These are phyloP conservation scores for Neurospora sp. DNA, from an alignment of 495 filamentous ascomycete genomes.

Conservation along the genomic window DNA sequence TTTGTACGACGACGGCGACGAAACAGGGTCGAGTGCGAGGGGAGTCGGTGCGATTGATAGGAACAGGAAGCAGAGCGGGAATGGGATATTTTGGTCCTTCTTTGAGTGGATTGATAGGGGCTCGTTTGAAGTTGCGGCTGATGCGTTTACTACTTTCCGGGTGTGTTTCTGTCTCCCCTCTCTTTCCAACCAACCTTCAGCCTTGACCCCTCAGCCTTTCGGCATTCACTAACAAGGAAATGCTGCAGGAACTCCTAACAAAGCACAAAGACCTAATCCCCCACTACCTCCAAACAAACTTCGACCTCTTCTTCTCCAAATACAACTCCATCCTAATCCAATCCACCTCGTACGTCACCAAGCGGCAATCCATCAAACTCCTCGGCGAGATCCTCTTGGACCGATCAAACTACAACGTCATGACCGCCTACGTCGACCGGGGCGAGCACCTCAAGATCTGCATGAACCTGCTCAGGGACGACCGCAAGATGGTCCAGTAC, in stretches of 20 bases:
- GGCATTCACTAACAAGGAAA: too few relatives aligned
- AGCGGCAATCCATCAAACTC: slow-evolving; percentile 95
- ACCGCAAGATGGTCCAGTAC: slow-evolving; percentile 97
- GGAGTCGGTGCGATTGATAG: slow-evolving; percentile 59
- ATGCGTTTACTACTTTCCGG: slow-evolving; percentile 94
- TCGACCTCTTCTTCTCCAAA: slow-evolving; percentile 77
- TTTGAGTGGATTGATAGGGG: slow-evolving; percentile 94
- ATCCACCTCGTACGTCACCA: slow-evolving; percentile 94
- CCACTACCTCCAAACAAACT: slow-evolving; percentile 76
- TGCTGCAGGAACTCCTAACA: slow-evolving; percentile 72
- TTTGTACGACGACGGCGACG: slow-evolving; percentile 76
- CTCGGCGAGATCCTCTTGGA: slow-evolving; percentile 92
- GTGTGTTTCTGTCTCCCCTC: slow-evolving; percentile 36
- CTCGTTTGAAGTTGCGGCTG: slow-evolving; percentile 92
- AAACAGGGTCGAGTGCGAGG: slow-evolving; percentile 38
- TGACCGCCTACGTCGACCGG: slow-evolving; percentile 92
- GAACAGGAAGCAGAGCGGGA: slow-evolving; percentile 55
- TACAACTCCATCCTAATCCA: slow-evolving; percentile 86
- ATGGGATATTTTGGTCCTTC: slow-evolving; percentile 93
- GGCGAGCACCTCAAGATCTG: slow-evolving; percentile 93
- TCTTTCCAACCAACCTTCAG: not conserved
- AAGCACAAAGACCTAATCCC: slow-evolving; percentile 86
- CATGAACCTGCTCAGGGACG: slow-evolving; percentile 92
- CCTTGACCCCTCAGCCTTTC: too few relatives aligned
- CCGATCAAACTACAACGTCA: slow-evolving; percentile 91